phyloP scores from a whole-genome alignment of 192 early-diverging fungal species.

The Mortierella alpina region DNA sequence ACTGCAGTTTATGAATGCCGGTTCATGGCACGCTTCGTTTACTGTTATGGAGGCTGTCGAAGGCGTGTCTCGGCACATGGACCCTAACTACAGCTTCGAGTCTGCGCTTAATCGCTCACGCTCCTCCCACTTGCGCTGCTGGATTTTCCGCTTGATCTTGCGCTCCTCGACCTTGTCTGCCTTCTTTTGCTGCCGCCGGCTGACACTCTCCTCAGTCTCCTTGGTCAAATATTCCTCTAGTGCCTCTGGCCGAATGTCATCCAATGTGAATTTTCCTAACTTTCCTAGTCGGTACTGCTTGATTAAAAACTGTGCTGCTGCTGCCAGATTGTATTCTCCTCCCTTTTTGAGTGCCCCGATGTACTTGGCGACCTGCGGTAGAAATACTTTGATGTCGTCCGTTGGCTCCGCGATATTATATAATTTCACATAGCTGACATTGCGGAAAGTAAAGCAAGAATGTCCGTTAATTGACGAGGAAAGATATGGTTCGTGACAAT shows the following conservation, averaged over 20 bases:
- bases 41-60: too few relatives aligned
- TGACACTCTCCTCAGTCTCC: slow-evolving; percentile 23
- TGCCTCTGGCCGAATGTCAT: slow-evolving; percentile 70
- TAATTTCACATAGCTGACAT: slow-evolving; percentile 60
- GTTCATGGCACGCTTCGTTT: too few relatives aligned
- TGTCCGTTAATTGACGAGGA: background rate
- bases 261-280: slow-evolving; percentile 85
- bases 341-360: slow-evolving; percentile 76
- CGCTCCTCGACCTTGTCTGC: slow-evolving; percentile 57
- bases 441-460: background rate
- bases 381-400: slow-evolving; percentile 75
- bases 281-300: slow-evolving; percentile 85
- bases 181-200: slow-evolving; percentile 63
- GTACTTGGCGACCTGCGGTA: slow-evolving; percentile 70
- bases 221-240: slow-evolving; percentile 63
- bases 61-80: too few relatives aligned
- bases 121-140: slow-evolving; percentile 33
- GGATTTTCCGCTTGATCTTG: slow-evolving; percentile 32
- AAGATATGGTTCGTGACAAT: background rate
- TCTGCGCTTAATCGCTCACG: slow-evolving; percentile 5
- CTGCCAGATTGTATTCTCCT: slow-evolving; percentile 71
- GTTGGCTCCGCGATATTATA: slow-evolving; percentile 73
- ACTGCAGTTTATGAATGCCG: too few relatives aligned
- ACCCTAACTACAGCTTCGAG: slow-evolving; percentile 8
- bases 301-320: slow-evolving; percentile 79